Base-by-base conservation (phyloP, 352 stramenopile genomes). In the Salisapilia sapeloensis region DNA sequence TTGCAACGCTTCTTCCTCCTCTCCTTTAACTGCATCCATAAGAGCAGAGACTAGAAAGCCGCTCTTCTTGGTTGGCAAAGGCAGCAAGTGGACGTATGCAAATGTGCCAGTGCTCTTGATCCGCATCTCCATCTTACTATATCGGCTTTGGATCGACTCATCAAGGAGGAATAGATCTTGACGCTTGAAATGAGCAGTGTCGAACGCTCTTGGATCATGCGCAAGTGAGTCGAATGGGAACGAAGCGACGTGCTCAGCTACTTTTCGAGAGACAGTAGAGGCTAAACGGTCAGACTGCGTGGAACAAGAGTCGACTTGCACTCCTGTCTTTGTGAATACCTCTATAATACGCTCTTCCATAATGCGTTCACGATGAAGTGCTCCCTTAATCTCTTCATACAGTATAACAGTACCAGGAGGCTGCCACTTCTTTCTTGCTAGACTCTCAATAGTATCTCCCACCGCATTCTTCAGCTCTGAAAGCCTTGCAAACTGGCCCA, bases 111-210 rank as follows among this genome's bases (percentile, higher is more conserved):
- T 37, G 9, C 65, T 65, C 50, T 81, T 58, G 20, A 87, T 41
- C 3, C 65, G 58, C 10, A 70, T 42, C 30, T 70, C 63, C 29
- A 64, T 58, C 1, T 38, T 47, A 23, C 49, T 42, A 23, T 65
- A 85, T 3, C 50, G 53, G 40, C 69, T 45, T 19, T 81, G 65
- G 18, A 87, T 38, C 4, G 60, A 30, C 4, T 90, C 75, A 26
- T 90, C 75, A 2, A 82, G 37, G 1, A 83, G 37, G 44, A 85
- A 90, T 12, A 90, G 40, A 31, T 90, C 75, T 46, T 90, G 75
- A 1, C 75, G 62, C 25, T 66, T 64, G 21, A 84, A 85, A 40
- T 90, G 75, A 10, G 71, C 63, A 24, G 56, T 35, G 41, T 87
- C 65, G 36, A 66, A 87, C 24, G 47, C 53, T 16, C 50, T 24